Conservation (phyloP, 2,329 filamentous ascomycete genomes). For the Aaosphaeria arxii region DNA sequence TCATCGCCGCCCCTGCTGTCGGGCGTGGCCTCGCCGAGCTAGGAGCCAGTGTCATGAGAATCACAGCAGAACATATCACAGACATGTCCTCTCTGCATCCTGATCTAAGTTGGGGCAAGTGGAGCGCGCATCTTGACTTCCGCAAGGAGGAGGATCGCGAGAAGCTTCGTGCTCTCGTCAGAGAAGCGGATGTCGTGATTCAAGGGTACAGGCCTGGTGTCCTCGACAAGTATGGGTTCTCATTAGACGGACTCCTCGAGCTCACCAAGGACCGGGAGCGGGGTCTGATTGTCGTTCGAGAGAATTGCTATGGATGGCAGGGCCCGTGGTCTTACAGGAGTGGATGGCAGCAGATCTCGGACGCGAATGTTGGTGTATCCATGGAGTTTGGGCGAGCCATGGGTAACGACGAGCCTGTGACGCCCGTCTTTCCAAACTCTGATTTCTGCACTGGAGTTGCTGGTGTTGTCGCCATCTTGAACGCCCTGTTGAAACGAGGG, state of each 20-base stretch:
- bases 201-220: slow-evolving; percentile 50
- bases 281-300: slow-evolving; percentile 48
- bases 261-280: slow-evolving; percentile 39
- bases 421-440: slow-evolving; percentile 44
- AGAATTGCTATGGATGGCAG: slow-evolving; percentile 55
- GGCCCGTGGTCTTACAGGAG: slow-evolving; percentile 47
- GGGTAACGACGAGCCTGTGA: slow-evolving; percentile 45
- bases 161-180: slow-evolving; percentile 41
- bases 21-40: slow-evolving; percentile 43
- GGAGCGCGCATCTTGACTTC: slow-evolving; percentile 46
- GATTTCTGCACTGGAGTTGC: slow-evolving; percentile 46
- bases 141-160: slow-evolving; percentile 36
- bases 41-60: slow-evolving; percentile 48
- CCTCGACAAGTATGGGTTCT: slow-evolving; percentile 48
- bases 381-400: slow-evolving; percentile 47
- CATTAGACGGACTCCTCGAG: slow-evolving; percentile 40
- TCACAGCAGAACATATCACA: slow-evolving; percentile 39
- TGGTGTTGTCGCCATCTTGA: slow-evolving; percentile 41
- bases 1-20: slow-evolving; percentile 50
- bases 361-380: slow-evolving; percentile 46
- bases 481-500: slow-evolving; percentile 40
- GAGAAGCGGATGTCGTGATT: slow-evolving; percentile 51
- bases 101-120: slow-evolving; percentile 53
- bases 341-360: slow-evolving; percentile 55
- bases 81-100: slow-evolving; percentile 43